These are phyloP conservation scores for Candida mesenterica DNA, from an alignment of 1,139 yeast species.

Conservation along the genomic window DNA sequence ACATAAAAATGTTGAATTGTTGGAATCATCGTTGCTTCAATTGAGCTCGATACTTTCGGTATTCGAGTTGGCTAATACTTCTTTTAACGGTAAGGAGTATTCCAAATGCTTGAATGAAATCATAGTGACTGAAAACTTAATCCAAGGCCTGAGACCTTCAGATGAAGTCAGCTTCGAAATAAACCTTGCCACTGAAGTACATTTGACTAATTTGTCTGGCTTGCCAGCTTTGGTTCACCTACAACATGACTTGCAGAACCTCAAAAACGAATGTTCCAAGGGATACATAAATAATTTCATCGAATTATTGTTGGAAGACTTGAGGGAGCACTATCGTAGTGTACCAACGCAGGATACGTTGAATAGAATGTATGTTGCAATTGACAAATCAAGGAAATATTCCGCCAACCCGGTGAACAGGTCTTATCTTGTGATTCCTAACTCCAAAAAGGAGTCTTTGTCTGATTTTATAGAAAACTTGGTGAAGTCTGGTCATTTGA, in stretches of 20 bases:
- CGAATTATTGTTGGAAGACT: slow-evolving; percentile 55
- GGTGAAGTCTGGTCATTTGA: slow-evolving; percentile 60
- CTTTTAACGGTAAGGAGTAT: slow-evolving; percentile 43
- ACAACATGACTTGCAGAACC: slow-evolving; percentile 49
- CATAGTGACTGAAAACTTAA: slow-evolving; percentile 54
- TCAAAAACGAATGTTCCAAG: slow-evolving; percentile 62
- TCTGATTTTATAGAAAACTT: slow-evolving; percentile 52
- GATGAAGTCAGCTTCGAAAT: slow-evolving; percentile 14
- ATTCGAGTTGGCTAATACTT: slow-evolving; percentile 51
- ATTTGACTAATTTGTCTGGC: slow-evolving; percentile 46
- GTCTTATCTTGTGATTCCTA: slow-evolving; percentile 34
- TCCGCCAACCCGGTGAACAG: slow-evolving; percentile 18
- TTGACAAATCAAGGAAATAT: slow-evolving; percentile 24
- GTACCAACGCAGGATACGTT: slow-evolving; percentile 52
- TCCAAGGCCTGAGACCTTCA: slow-evolving; percentile 47
- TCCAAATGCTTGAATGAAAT: slow-evolving; percentile 50
- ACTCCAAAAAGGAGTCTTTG: slow-evolving; percentile 38
- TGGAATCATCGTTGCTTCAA: slow-evolving; percentile 69
- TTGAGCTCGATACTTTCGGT: slow-evolving; percentile 48
- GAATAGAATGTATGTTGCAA: slow-evolving; percentile 41
- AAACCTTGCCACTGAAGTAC: slow-evolving; percentile 45
- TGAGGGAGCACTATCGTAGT: slow-evolving; percentile 53
- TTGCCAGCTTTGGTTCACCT: slow-evolving; percentile 60
- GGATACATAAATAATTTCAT: slow-evolving; percentile 60
- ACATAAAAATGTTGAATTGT: slow-evolving; percentile 56